Conservation (phyloP, 2,329 filamentous ascomycete genomes). For the Pseudogymnoascus sp. region DNA sequence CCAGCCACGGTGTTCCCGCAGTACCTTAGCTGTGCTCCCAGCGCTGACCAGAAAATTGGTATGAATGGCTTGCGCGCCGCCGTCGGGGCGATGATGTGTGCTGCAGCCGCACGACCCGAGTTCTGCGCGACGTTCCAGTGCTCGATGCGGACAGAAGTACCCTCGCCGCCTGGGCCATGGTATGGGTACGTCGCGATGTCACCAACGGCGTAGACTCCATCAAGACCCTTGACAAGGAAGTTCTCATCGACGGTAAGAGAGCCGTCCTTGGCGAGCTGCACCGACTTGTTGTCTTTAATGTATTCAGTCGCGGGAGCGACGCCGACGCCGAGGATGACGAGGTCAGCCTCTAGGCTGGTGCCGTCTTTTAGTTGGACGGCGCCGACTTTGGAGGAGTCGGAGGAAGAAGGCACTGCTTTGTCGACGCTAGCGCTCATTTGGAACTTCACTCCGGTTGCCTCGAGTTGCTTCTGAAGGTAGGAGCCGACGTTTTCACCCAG, state of each 20-base stretch:
- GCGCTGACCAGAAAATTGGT: conserved; percentile 92
- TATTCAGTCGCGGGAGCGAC: conserved; percentile 80
- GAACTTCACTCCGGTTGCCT: conserved; percentile 86
- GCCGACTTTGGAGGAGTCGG: conserved; percentile 66
- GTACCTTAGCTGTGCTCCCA: conserved; percentile 84
- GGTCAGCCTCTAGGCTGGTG: conserved; percentile 72
- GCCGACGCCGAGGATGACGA: conserved; percentile 87
- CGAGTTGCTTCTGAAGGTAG: conserved; percentile 70
- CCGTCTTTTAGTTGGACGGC: conserved; percentile 79
- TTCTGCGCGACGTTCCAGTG: conserved; percentile 99
- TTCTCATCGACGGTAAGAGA: conserved; percentile 73
- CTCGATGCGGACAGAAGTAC: conserved; percentile 73
- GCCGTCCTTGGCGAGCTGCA: conserved; percentile 75
- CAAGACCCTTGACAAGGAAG: conserved; percentile 67
- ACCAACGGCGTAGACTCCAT: conserved; percentile 85
- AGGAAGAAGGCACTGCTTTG: conserved; percentile 65
- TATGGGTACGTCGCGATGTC: conserved; percentile 96
- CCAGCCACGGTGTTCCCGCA: conserved; percentile 79
- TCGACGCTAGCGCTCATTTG: conserved; percentile 73
- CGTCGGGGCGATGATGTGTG: conserved; percentile 62
- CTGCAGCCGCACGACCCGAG: conserved; percentile 70
- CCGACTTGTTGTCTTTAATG: conserved; percentile 60
- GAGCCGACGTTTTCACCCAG: conserved; percentile 75
- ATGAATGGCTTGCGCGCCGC: conserved; percentile 65
- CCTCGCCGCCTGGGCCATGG: conserved; percentile 75